Base-by-base conservation (phyloP, 2,329 filamentous ascomycete genomes). In the Neofusicoccum ribis region DNA sequence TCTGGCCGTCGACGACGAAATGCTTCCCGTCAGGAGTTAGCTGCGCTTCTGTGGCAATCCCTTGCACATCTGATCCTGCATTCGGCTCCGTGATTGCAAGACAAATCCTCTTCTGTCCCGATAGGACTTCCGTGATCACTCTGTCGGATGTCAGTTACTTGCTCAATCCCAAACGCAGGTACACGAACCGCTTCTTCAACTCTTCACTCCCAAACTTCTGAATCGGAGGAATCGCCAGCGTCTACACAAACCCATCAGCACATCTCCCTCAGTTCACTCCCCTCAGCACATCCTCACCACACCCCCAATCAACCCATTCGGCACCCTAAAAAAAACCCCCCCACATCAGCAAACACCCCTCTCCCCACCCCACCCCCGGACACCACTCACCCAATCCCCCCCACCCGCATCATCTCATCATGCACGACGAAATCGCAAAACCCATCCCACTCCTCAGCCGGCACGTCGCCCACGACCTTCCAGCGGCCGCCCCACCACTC, bases 151-250 rank as follows among this genome's bases (percentile, higher is more conserved):
- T 49, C 5, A 49, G 71, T 63, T 69, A 3, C 73, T 62, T 64
- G 23, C 23, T 23, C 3, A 3, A 23, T 3, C 23, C 23, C 23
- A 23, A 23, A 23, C 23, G 23, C 23, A 23, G 23, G 23, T 23
- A 23, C 23, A 23, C 23, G 23, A 23, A 23, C 23, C 23, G 23
- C 2, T 23, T 66, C 20, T 68, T 72, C 12, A 39, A 64, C 27
- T 65, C 62, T 44, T 67, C 66, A 14, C 52, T 68, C 5, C 72
- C 72, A 64, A 72, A 73, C 27, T 71, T 69, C 12, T 70, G 67
- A 2, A 73, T 59, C 0, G 71, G 71, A 4, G 72, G 71, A 0
- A 73, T 83, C 3, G 89, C 90, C 72, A 91, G 46, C 17, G 46
- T 49, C 46, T 49, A 12, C 46, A 46, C 23, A 11, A 11, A 11